Conservation (phyloP, 129 eudicot species). For the Logfia minima region DNA sequence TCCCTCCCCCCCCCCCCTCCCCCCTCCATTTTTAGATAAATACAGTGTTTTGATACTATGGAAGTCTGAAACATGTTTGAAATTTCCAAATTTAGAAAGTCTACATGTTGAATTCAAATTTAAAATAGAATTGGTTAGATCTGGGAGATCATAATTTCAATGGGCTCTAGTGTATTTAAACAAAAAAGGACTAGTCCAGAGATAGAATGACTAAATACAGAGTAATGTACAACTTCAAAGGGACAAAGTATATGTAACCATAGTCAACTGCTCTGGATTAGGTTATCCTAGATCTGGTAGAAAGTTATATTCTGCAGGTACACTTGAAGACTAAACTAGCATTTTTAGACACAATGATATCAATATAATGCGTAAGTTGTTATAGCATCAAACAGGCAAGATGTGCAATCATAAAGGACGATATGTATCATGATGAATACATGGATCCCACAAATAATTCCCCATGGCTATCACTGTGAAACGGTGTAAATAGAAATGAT, state of each 20-base stretch:
- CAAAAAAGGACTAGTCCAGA: neutral
- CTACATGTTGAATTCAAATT: slow-evolving; percentile 15
- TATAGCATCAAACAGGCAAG: slow-evolving; percentile 7
- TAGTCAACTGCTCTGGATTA: neutral
- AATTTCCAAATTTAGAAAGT: slow-evolving; percentile 2
- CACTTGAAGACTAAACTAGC: neutral
- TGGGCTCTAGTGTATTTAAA: slow-evolving; percentile 21
- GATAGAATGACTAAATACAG: neutral
- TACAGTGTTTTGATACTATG: too few species aligned
- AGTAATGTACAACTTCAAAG: neutral
- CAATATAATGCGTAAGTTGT: slow-evolving; percentile 2
- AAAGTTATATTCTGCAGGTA: slow-evolving; percentile 1
- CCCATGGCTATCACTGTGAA: slow-evolving; percentile 19
- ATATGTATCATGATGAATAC: slow-evolving; percentile 14
- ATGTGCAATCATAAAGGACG: slow-evolving; percentile 18
- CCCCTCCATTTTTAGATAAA: too few species aligned
- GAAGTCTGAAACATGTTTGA: neutral
- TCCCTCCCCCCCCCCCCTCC: too few species aligned
- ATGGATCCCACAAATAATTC: slow-evolving; percentile 35
- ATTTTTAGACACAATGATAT: neutral
- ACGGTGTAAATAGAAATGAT: neutral
- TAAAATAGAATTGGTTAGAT: slow-evolving; percentile 4
- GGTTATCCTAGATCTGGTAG: neutral
- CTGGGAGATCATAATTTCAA: neutral
- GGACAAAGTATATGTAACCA: neutral